Conservation (phyloP, 1,139 yeast species). For the Debaryomyces subglobosus region DNA sequence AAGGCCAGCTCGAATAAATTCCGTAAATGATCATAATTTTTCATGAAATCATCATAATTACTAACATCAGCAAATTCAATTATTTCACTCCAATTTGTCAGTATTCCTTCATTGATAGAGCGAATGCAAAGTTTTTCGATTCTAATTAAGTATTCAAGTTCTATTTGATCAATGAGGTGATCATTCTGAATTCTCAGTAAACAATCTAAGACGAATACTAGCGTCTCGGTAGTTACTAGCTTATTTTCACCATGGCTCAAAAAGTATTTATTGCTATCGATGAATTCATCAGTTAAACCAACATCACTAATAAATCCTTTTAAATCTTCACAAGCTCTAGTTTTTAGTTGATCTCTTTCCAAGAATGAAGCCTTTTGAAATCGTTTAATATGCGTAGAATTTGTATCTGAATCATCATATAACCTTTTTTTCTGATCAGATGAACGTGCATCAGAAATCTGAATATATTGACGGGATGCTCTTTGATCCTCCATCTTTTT, state of each 20-base stretch:
- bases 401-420: background rate
- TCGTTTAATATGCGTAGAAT: constrained; percentile 4
- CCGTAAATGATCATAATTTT: background rate
- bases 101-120: constrained; percentile 21
- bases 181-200: constrained; percentile 19
- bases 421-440: background rate
- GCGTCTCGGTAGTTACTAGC: constrained; percentile 1
- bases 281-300: constrained; percentile 17
- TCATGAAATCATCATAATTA: constrained; percentile 5
- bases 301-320: constrained; percentile 12
- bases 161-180: constrained; percentile 16
- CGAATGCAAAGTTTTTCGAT: constrained; percentile 24
- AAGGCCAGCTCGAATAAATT: constrained; percentile 10
- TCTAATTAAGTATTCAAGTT: constrained; percentile 21
- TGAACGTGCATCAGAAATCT: background rate
- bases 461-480: background rate
- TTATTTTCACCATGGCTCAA: background rate
- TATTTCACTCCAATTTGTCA: constrained; percentile 12
- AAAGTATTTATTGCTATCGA: background rate
- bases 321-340: constrained; percentile 10
- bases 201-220: constrained; percentile 20
- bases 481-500: background rate
- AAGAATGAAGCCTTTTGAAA: constrained; percentile 3
- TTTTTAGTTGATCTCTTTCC: constrained; percentile 3
- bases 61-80: constrained; percentile 8